A percentile compares a stretch with the other conserved stretches of the same genome.
phyloP scores from a whole-genome alignment of 2,329 filamentous ascomycete species.

The Botrytis cinerea region DNA sequence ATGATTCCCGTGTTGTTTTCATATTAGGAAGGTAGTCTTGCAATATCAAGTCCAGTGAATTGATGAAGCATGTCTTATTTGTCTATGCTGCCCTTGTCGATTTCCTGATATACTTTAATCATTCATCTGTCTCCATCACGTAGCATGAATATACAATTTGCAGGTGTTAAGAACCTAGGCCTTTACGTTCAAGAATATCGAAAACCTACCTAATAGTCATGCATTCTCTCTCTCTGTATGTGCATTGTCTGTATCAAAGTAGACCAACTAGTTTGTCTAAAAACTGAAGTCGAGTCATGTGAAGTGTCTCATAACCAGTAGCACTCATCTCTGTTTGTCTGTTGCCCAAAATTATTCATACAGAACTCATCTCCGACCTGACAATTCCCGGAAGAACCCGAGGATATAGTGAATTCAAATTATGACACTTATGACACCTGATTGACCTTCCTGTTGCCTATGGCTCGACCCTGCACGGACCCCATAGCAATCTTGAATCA shows the following conservation, averaged over 20 bases:
- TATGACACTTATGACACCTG: slow-evolving; percentile 8
- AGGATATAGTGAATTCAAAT: background rate
- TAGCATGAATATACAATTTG: background rate
- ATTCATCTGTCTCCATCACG: background rate
- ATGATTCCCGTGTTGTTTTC: background rate
- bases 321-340: background rate
- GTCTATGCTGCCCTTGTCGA: background rate
- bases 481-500: background rate
- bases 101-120: background rate
- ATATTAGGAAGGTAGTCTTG: background rate
- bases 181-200: background rate
- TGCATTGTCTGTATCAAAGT: background rate
- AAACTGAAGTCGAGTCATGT: background rate
- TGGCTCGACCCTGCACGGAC: slow-evolving; percentile 6
- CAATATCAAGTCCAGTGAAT: background rate
- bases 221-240: too few species aligned
- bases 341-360: background rate
- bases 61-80: background rate
- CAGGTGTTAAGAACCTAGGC: background rate
- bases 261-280: background rate
- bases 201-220: background rate
- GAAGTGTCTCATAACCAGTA: background rate
- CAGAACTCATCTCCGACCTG: background rate
- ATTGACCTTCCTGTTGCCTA: background rate
- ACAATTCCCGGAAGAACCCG: background rate